Percentiles rank a stretch among this genome's conserved stretches.
Conservation (phyloP, 2,329 filamentous ascomycete genomes). For the Onygenales sp. region DNA sequence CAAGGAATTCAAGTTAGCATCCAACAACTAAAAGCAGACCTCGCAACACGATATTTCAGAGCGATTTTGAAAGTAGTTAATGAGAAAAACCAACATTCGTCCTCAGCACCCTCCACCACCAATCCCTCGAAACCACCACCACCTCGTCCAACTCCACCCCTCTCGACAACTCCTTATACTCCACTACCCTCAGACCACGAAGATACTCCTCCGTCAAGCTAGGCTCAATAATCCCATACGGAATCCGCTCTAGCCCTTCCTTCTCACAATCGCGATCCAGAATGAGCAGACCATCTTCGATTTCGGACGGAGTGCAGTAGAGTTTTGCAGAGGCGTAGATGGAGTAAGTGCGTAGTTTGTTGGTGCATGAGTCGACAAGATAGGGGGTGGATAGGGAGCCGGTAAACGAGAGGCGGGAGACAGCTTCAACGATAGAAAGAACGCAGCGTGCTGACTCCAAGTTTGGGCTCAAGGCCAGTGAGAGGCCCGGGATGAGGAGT, state of each 20-base stretch:
- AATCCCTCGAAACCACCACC: slow-evolving; percentile 22
- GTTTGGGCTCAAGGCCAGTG: background rate
- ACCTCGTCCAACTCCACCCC: slow-evolving; percentile 14
- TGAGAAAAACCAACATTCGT: slow-evolving; percentile 22
- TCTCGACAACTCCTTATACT: slow-evolving; percentile 20
- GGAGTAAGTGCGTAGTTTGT: slow-evolving; percentile 23
- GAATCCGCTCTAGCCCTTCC: slow-evolving; percentile 18
- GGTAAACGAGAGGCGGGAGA: slow-evolving; percentile 23
- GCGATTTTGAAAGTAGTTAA: background rate
- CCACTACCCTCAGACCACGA: slow-evolving; percentile 22
- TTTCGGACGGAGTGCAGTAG: slow-evolving; percentile 19
- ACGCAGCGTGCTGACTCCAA: background rate
- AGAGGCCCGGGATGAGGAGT: background rate
- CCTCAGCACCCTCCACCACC: slow-evolving; percentile 20
- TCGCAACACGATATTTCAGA: background rate
- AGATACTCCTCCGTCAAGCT: slow-evolving; percentile 25
- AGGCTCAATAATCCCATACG: slow-evolving; percentile 11
- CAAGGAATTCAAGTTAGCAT: slow-evolving; percentile 2
- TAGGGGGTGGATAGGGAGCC: slow-evolving; percentile 9
- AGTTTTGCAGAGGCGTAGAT: slow-evolving; percentile 26
- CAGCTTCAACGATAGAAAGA: slow-evolving; percentile 21
- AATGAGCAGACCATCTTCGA: slow-evolving; percentile 17
- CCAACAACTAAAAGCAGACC: background rate
- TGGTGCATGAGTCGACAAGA: slow-evolving; percentile 23
- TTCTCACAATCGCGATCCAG: slow-evolving; percentile 17